phyloP scores from a whole-genome alignment of 768 basidiomycete genomes.

The Rhodocollybia butyracea region DNA sequence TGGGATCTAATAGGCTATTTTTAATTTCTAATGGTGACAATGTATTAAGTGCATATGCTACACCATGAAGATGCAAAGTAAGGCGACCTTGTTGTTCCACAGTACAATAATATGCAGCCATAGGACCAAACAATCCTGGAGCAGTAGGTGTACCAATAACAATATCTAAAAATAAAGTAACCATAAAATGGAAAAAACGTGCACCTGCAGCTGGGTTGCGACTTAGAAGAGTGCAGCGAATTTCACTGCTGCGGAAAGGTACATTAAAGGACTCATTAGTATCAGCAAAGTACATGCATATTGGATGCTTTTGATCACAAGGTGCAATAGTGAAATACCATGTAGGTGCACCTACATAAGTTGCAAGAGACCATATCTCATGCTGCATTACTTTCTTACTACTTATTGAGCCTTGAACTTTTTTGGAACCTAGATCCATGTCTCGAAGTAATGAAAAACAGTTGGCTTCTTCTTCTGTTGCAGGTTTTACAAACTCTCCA shows the following conservation, averaged over 20 bases:
- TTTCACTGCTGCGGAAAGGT: neutral
- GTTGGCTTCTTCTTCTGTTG: conserved; percentile 16
- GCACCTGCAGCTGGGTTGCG: conserved; percentile 16
- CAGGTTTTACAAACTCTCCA: conserved; percentile 15
- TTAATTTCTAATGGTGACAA: conserved; percentile 30
- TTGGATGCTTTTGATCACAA: too few relatives aligned
- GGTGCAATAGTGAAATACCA: too few relatives aligned
- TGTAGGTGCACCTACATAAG: too few relatives aligned
- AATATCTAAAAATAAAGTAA: conserved; percentile 13
- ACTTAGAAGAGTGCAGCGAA: conserved; percentile 1
- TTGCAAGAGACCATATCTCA: too few relatives aligned
- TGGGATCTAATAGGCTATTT: conserved; percentile 19
- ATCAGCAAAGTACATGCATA: conserved; percentile 17
- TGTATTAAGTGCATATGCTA: conserved; percentile 30
- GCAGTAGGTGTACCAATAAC: conserved; percentile 2
- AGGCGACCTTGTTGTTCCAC: conserved; percentile 21
- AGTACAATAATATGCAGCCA: conserved; percentile 19
- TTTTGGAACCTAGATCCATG: conserved; percentile 23
- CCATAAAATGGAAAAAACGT: conserved; percentile 17
- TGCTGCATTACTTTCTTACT: conserved; percentile 23
- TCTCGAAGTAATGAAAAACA: conserved; percentile 23
- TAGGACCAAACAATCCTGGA: conserved; percentile 17
- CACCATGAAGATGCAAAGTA: conserved; percentile 31
- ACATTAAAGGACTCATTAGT: conserved; percentile 16
- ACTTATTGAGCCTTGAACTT: conserved; percentile 19